A percentile compares a stretch with the other conserved stretches of the same genome.
phyloP scores from a whole-genome alignment of 495 filamentous ascomycete genomes.

The Trichoderma parareesei region DNA sequence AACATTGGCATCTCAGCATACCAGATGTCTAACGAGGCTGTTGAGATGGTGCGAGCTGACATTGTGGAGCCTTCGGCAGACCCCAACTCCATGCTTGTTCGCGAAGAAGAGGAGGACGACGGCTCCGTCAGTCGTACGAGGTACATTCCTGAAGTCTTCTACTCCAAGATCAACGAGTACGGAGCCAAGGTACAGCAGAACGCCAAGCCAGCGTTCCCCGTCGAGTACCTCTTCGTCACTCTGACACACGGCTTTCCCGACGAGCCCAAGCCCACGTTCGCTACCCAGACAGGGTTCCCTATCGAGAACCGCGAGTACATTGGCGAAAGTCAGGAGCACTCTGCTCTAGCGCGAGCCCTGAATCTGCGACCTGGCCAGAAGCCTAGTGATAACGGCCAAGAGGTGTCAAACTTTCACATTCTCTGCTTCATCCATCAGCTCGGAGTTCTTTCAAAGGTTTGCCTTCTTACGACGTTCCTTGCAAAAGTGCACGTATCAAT shows the following conservation, averaged over 20 bases:
- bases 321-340: constrained; percentile 68
- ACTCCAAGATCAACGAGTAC: constrained; percentile 90
- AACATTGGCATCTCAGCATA: constrained; percentile 85
- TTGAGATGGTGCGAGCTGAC: constrained; percentile 94
- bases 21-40: constrained; percentile 87
- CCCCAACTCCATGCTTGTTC: constrained; percentile 88
- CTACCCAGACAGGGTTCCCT: constrained; percentile 56
- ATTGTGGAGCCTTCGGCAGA: constrained; percentile 94
- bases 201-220: constrained; percentile 90
- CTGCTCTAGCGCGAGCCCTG: constrained; percentile 32
- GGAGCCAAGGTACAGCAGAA: constrained; percentile 94
- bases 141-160: constrained; percentile 98
- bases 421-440: constrained; percentile 77
- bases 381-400: constrained; percentile 49
- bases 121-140: constrained; percentile 58
- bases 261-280: constrained; percentile 63
- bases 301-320: constrained; percentile 84
- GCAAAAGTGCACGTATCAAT: background rate
- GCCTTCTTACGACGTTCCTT: background rate
- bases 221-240: constrained; percentile 92
- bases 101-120: constrained; percentile 81
- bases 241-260: constrained; percentile 95
- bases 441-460: constrained; percentile 71
- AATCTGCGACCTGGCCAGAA: constrained; percentile 26
- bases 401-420: constrained; percentile 88